These are phyloP conservation scores for Ophiostoma sp. DNA, from an alignment of 2,329 filamentous ascomycete genomes.

Conservation along the genomic window DNA sequence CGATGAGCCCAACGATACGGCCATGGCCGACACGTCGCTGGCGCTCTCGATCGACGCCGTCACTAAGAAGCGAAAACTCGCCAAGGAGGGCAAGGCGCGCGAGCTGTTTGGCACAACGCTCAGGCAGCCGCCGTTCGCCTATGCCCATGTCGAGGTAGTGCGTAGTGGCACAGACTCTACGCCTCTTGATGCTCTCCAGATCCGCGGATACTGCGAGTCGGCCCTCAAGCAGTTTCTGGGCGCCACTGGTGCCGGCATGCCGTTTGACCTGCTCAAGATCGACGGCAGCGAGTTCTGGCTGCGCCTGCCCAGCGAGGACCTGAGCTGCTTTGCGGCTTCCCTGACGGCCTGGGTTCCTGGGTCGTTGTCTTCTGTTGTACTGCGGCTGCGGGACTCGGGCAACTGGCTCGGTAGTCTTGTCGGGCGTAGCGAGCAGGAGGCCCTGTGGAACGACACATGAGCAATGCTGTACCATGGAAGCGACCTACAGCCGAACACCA, in stretches of 20 bases:
- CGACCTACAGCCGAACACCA: neutral
- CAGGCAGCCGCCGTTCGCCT: conserved; percentile 49
- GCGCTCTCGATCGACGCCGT: conserved; percentile 20
- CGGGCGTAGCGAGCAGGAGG: conserved; percentile 43
- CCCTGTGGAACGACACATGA: conserved; percentile 40
- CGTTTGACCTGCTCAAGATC: conserved; percentile 64
- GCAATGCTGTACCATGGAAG: neutral
- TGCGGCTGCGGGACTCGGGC: conserved; percentile 53
- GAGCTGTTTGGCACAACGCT: conserved; percentile 50
- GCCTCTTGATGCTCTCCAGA: conserved; percentile 55
- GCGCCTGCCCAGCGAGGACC: conserved; percentile 56
- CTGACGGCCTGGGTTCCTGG: conserved; percentile 59
- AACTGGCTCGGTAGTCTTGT: conserved; percentile 60
- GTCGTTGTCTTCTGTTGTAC: conserved; percentile 38
- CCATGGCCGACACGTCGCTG: conserved; percentile 30
- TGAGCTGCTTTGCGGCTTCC: conserved; percentile 56
- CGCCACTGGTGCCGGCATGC: conserved; percentile 58
- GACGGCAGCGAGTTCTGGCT: conserved; percentile 55
- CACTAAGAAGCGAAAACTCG: conserved; percentile 8
- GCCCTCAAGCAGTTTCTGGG: conserved; percentile 67
- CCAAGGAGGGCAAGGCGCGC: conserved; percentile 24
- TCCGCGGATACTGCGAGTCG: conserved; percentile 56
- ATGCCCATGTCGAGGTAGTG: conserved; percentile 50
- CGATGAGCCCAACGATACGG: conserved; percentile 5
- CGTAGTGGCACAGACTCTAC: conserved; percentile 24